phyloP scores from a whole-genome alignment of 2,329 filamentous ascomycete species.

The Beauveria sp. region DNA sequence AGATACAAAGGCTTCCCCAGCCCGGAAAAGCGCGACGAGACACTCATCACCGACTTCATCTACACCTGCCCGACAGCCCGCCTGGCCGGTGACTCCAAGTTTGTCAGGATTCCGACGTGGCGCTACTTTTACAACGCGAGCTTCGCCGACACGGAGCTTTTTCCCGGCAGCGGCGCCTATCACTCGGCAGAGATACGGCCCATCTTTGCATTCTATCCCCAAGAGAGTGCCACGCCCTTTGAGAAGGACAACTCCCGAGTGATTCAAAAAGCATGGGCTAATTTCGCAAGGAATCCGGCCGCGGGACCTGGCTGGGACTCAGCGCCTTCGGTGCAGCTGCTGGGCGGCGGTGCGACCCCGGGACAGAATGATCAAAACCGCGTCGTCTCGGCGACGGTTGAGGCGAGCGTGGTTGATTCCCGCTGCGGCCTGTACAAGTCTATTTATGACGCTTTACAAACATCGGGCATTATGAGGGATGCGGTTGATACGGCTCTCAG shows the following conservation, averaged over 20 bases:
- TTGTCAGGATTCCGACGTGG: conserved; percentile 32
- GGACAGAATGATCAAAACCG: conserved; percentile 2
- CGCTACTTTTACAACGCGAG: conserved; percentile 39
- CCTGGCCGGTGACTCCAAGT: conserved; percentile 24
- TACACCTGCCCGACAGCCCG: conserved; percentile 18
- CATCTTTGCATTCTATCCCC: conserved; percentile 31
- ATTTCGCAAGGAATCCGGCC: conserved; percentile 21
- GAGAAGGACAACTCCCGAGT: conserved; percentile 15
- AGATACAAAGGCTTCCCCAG: neutral
- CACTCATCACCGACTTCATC: conserved; percentile 16
- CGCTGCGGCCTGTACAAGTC: conserved; percentile 11
- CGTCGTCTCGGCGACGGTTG: neutral
- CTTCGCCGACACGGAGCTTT: conserved; percentile 38
- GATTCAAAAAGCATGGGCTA: conserved; percentile 23
- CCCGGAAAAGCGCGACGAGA: conserved; percentile 15
- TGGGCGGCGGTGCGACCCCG: conserved; percentile 18
- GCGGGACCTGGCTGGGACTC: conserved; percentile 19
- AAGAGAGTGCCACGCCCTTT: conserved; percentile 15
- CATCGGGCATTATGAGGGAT: neutral
- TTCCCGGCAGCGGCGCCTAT: conserved; percentile 32
- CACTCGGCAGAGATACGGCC: conserved; percentile 39
- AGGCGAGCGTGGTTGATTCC: conserved; percentile 13
- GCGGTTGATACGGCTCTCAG: neutral
- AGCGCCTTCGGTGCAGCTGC: conserved; percentile 17
- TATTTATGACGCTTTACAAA: neutral